Evolutionary conservation across 306 rosid genomes (phyloP).

Genomic region (Vigna nakashimae): DNA sequence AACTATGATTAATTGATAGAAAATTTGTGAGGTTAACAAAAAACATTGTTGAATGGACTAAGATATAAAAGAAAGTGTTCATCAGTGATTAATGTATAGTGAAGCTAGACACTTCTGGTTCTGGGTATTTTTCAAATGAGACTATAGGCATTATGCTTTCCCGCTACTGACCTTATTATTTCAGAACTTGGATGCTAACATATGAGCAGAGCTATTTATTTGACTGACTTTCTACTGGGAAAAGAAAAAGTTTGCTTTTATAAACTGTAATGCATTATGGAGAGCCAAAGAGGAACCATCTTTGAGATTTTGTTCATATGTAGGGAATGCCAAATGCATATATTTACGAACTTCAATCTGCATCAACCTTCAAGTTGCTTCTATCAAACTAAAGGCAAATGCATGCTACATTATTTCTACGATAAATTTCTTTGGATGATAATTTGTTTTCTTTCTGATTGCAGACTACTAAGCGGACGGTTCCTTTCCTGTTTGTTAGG

Average conservation of each 20-base stretch:
- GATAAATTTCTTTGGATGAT: slow-evolving; percentile 19
- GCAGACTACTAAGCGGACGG: slow-evolving; percentile 89
- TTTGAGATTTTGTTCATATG: slow-evolving; percentile 26
- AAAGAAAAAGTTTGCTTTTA: neutral
- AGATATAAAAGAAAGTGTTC: neutral
- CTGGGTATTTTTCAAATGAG: neutral
- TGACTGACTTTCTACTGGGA: slow-evolving; percentile 1
- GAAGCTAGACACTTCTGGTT: neutral
- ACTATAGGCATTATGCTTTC: neutral
- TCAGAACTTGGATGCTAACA: slow-evolving; percentile 11
- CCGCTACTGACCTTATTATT: neutral
- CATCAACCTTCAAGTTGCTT: slow-evolving; percentile 15
- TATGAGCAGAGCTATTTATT: slow-evolving; percentile 11
- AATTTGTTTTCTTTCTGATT: slow-evolving; percentile 38
- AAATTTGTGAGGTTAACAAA: slow-evolving; percentile 5
- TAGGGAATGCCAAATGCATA: slow-evolving; percentile 16
- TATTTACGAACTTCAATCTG: slow-evolving; percentile 30
- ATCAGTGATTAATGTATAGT: neutral
- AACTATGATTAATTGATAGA: neutral
- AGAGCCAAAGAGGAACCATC: neutral
- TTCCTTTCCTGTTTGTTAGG: slow-evolving; percentile 96
- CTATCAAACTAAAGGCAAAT: neutral
- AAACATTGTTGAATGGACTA: slow-evolving; percentile 31
- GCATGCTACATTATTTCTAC: neutral
- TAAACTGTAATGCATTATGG: neutral